These are phyloP conservation scores for Suillus variegatus DNA, from an alignment of 768 basidiomycete genomes.

Conservation along the genomic window DNA sequence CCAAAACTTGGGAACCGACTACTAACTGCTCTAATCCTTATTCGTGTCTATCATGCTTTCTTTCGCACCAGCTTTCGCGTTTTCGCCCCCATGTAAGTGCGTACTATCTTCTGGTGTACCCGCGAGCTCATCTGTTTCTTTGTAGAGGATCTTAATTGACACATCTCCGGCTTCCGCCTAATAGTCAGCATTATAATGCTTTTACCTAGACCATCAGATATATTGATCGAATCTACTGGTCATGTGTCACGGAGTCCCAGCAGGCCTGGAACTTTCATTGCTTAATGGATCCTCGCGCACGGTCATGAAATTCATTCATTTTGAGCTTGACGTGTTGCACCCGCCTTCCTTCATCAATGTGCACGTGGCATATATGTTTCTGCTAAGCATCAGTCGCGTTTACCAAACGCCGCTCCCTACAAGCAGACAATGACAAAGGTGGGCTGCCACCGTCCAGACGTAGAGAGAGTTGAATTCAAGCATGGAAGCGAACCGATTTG, in stretches of 20 bases:
- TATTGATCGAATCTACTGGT: not conserved
- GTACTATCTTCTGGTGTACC: not conserved
- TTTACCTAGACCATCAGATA: not conserved
- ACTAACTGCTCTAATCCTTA: slow-evolving; percentile 3
- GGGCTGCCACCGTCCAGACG: too few relatives aligned
- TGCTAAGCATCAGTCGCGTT: not conserved
- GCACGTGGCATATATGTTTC: not conserved
- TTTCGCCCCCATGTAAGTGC: not conserved
- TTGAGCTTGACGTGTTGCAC: not conserved
- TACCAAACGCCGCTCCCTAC: not conserved
- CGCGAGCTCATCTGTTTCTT: not conserved
- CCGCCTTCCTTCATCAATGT: not conserved
- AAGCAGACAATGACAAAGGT: not conserved
- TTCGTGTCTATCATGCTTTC: slow-evolving; percentile 4
- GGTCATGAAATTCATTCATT: not conserved
- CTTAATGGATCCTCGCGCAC: not conserved
- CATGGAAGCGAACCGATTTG: too few relatives aligned
- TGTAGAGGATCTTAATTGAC: not conserved
- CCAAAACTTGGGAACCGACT: not conserved
- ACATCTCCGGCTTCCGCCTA: not conserved
- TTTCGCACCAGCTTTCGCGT: not conserved
- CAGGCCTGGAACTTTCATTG: not conserved
- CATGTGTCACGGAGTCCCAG: not conserved
- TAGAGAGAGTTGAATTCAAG: too few relatives aligned
- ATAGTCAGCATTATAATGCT: not conserved